A percentile compares a stretch with the other conserved stretches of the same genome.
Evolutionary conservation across 208 protist species (phyloP).

Genomic region (Crithidia brevicula): DNA sequence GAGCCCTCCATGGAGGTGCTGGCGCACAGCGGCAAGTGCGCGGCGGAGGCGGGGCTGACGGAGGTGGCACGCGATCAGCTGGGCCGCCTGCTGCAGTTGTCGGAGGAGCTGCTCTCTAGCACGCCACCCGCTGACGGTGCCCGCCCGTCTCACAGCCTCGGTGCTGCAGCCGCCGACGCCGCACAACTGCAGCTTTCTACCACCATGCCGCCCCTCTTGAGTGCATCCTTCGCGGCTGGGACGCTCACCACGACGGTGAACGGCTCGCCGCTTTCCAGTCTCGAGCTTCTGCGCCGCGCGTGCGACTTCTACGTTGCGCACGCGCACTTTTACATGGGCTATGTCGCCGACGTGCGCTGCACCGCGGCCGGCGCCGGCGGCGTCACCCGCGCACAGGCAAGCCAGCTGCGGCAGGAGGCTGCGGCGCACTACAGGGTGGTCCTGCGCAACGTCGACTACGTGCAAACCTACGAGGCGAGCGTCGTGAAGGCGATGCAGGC

Average conservation of each 20-base stretch:
- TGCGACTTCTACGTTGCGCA: constrained; percentile 71
- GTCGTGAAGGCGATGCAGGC: constrained; percentile 53
- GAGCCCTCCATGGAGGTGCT: constrained; percentile 70
- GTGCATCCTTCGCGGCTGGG: constrained; percentile 22
- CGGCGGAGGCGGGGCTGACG: constrained; percentile 63
- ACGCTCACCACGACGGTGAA: constrained; percentile 9
- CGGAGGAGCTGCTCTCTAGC: constrained; percentile 21
- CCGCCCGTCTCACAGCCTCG: not conserved
- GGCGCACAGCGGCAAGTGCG: constrained; percentile 85
- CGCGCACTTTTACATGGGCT: constrained; percentile 83
- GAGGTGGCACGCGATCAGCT: constrained; percentile 60
- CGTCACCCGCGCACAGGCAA: constrained; percentile 5
- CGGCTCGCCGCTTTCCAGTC: not conserved
- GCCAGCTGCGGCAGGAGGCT: constrained; percentile 39
- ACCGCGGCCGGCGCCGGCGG: constrained; percentile 1
- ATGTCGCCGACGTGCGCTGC: constrained; percentile 35
- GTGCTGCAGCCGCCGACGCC: not conserved
- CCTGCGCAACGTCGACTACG: constrained; percentile 49
- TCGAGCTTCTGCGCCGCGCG: constrained; percentile 23
- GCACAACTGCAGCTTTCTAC: not conserved
- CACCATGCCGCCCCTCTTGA: constrained; percentile 12
- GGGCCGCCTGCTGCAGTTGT: constrained; percentile 44
- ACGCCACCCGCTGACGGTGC: not conserved
- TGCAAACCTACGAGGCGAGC: constrained; percentile 65
- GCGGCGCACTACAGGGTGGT: constrained; percentile 49